Base-by-base conservation (phyloP, 305 asterid genomes). In the Solanum aculeatissimum region DNA sequence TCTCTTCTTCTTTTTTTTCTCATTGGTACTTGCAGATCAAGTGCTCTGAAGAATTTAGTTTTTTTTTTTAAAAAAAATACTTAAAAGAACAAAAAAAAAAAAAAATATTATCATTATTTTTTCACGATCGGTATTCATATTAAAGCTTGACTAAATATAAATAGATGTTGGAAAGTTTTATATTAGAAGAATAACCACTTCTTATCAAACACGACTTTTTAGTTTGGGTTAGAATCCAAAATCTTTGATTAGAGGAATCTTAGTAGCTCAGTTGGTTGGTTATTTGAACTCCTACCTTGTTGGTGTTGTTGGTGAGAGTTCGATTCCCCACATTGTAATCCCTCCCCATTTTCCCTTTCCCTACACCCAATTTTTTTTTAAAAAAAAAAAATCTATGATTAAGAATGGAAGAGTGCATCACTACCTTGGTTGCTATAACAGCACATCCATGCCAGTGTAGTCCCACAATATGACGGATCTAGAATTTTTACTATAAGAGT, bases 1-100 rank as follows among this genome's bases (percentile, higher is more conserved):
- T 82, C 9, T 66, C 69, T 32, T 77, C 78, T 32, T 35, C 5
- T 83, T 89, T 85, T 87, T 85, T 84, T 86, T 85, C 84, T 80
- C 89, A 85, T 90, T 71, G 92, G 92, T 90, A 91, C 88, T 80
- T 84, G 89, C 89, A 88, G 91, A 90, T 82, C 23, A 45, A 15
- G 40, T 47, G 40, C 8, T 74, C 42, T 23, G 42, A 23, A 49
- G 35, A 47, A 43, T 21, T 58, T 29, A 10, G 12, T 58, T 21
- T 21, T 58, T 58, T 21, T 21, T 58, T 0, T 6, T 8, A 45
- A 9, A 23, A 45, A 7, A 35, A 35, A 35, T 4, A 35, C 40
- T 35, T 1, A 35, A 35, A 35, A 4, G 7, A 35, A 35, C 7
- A 35, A 8, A 66, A 70, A 42, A 45, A 43, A 11, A 1, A 9